Base-by-base conservation (phyloP, 805 yeast genomes). In the Teunomyces kruisii region DNA sequence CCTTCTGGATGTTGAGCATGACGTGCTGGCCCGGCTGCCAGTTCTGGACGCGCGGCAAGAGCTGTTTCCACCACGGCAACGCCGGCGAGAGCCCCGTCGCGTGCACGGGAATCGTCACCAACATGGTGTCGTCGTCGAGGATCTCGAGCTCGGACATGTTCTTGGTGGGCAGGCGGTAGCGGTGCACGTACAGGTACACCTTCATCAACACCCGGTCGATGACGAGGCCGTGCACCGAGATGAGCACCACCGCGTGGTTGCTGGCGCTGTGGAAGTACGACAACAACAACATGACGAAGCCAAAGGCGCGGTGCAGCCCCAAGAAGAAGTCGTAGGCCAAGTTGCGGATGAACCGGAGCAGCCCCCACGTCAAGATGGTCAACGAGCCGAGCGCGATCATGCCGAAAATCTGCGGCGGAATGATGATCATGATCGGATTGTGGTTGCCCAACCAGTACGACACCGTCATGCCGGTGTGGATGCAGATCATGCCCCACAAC, bases 321-420 rank as follows among this genome's bases (percentile, higher is more conserved):
- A 75, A 56, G 49, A 75, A 74, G 46, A 72, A 56, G 32, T 75
- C 80, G 48, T 63, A 75, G 3, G 76, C 68, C 42, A 58, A 59
- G 41, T 55, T 62, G 45, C 80, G 50, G 9, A 75, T 53, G 29
- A 65, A 53, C 42, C 59, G 61, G 13, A 67, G 33, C 29, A 72
- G 64, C 4, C 65, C 73, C 59, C 68, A 62, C 8, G 63, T 63
- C 43, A 74, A 52, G 36, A 72, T 39, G 17, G 61, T 62, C 54
- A 74, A 62, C 35, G 67, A 57, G 5, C 60, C 64, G 47, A 65
- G 70, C 2, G 79, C 71, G 37, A 76, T 75, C 56, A 70, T 64
- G 7, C 80, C 81, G 56, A 75, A 75, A n/a, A 71, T 70, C 46
- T 71, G 76, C 1, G 80, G 79, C 4, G 81, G 80, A 35, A 75